A percentile compares a stretch with the other conserved stretches of the same genome.
These are phyloP conservation scores for Lactarius indigo DNA, from an alignment of 768 basidiomycete species.

Conservation along the genomic window DNA sequence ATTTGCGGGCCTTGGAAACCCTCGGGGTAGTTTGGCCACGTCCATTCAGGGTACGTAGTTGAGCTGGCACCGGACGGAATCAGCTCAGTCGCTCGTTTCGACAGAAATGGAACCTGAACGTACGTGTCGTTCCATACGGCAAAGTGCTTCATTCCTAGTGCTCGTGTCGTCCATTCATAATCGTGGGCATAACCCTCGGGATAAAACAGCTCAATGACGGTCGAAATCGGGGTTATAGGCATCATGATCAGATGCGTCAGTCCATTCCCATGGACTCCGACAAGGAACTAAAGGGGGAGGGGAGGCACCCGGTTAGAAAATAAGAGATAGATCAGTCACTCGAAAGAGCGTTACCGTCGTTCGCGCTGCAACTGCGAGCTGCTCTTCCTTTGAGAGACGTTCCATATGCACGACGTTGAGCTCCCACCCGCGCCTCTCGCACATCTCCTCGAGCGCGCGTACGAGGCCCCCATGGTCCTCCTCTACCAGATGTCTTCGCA, in stretches of 20 bases:
- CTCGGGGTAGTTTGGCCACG: constrained; percentile 67
- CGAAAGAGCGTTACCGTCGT: constrained; percentile 55
- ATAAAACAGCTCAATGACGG: constrained; percentile 84
- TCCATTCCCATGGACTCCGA: constrained; percentile 54
- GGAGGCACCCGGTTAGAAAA: background rate
- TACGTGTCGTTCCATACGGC: constrained; percentile 81
- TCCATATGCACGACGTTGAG: constrained; percentile 61
- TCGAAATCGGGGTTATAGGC: constrained; percentile 68
- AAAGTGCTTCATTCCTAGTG: constrained; percentile 71
- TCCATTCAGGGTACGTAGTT: constrained; percentile 47
- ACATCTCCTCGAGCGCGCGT: constrained; percentile 46
- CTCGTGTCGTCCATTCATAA: constrained; percentile 77
- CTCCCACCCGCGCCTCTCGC: constrained; percentile 50
- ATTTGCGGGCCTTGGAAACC: constrained; percentile 82
- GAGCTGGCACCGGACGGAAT: constrained; percentile 26
- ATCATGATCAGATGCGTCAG: constrained; percentile 84
- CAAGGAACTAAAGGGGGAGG: constrained; percentile 15
- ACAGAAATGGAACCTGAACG: constrained; percentile 27
- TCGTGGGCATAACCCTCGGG: constrained; percentile 81
- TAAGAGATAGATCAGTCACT: background rate
- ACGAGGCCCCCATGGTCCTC: constrained; percentile 58
- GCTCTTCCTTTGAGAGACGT: constrained; percentile 68
- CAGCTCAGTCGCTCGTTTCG: background rate
- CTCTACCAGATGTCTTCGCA: constrained; percentile 48
- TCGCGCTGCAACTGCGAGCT: constrained; percentile 57